Base-by-base conservation (phyloP, 257 asterid genomes). In the Lycium ferocissimum region DNA sequence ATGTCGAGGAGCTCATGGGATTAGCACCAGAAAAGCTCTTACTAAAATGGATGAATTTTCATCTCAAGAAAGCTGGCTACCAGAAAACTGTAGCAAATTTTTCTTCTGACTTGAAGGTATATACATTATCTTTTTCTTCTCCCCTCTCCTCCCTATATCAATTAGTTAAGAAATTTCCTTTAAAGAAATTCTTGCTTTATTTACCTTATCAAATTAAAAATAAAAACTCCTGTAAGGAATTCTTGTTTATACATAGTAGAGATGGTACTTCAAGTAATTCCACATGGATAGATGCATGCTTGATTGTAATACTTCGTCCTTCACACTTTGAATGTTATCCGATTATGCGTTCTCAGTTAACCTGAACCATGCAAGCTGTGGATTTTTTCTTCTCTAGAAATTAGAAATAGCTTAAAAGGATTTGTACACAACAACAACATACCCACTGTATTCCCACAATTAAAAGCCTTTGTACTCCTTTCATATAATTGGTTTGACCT, bases 31-130 rank as follows among this genome's bases (percentile, higher is more conserved):
- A 96, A 89, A 96, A 96, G 86, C 86, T 96, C 81, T 93, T 96
- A 65, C 89, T 94, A 84, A 96, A 92, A 85, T 96, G 99, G 99
- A 96, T 93, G 99, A 96, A 96, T 90, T 96, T 96, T 90, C 99
- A 94, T 91, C 98, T 96, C 38, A 93, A 93, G 87, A 94, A 93
- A 93, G 98, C 92, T 5, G 99, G 99, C 84, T 96, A 94, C 91
- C 84, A 94, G 80, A 96, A 93, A 86, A 89, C 91, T 61, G 98
- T 96, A 67, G 18, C 98, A 79, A 96, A 96, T 89, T 96, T 96
- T 91, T 90, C 98, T 76, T 93, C 99, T 33, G 99, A 96, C 85
- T 40, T 96, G 90, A 96, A 96, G 97, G 99, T 96, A 88, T 14
- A 22, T 0, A 33, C 26, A 53, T 38, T 14, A 59, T 20, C 38